Evolutionary conservation across 2,329 filamentous ascomycete species (phyloP).

Genomic region (Mollisia scopiformis): DNA sequence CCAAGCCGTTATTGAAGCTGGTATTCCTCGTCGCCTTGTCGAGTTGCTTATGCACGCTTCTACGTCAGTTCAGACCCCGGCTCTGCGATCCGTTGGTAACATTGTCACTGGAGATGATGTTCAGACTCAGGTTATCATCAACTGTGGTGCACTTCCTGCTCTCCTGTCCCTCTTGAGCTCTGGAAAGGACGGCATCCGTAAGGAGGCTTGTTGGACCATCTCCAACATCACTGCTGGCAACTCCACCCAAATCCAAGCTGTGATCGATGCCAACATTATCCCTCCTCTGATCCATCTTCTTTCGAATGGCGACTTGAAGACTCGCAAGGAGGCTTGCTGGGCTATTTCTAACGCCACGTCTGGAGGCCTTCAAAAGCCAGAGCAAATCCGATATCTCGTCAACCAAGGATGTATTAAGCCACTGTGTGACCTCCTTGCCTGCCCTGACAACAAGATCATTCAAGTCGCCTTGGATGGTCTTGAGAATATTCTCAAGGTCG

Average conservation of each 20-base stretch:
- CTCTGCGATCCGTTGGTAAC: slow-evolving; percentile 95
- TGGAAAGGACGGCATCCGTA: slow-evolving; percentile 97
- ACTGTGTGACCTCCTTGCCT: slow-evolving; percentile 89
- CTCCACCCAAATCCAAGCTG: slow-evolving; percentile 94
- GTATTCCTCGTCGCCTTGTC: slow-evolving; percentile 93
- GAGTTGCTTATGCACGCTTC: slow-evolving; percentile 98
- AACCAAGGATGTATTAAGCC: slow-evolving; percentile 95
- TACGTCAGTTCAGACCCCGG: slow-evolving; percentile 96
- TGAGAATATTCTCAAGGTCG: slow-evolving; percentile 99
- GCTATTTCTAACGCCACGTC: slow-evolving; percentile 98
- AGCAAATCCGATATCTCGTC: slow-evolving; percentile 96
- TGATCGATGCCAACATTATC: slow-evolving; percentile 96
- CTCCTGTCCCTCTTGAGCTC: slow-evolving; percentile 94
- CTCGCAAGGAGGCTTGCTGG: slow-evolving; percentile 98
- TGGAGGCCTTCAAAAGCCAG: slow-evolving; percentile 96
- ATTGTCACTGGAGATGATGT: slow-evolving; percentile 99
- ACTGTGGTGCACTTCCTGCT: slow-evolving; percentile 90
- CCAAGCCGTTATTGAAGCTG: slow-evolving; percentile 97
- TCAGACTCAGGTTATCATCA: slow-evolving; percentile 99
- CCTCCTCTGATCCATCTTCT: slow-evolving; percentile 94
- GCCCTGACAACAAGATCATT: slow-evolving; percentile 99
- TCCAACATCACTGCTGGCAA: slow-evolving; percentile 99
- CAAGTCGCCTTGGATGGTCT: slow-evolving; percentile 96
- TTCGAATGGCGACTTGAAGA: slow-evolving; percentile 97
- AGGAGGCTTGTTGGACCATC: slow-evolving; percentile 99